phyloP scores from a whole-genome alignment of 2,329 filamentous ascomycete species.

The Fusarium incarnatum region DNA sequence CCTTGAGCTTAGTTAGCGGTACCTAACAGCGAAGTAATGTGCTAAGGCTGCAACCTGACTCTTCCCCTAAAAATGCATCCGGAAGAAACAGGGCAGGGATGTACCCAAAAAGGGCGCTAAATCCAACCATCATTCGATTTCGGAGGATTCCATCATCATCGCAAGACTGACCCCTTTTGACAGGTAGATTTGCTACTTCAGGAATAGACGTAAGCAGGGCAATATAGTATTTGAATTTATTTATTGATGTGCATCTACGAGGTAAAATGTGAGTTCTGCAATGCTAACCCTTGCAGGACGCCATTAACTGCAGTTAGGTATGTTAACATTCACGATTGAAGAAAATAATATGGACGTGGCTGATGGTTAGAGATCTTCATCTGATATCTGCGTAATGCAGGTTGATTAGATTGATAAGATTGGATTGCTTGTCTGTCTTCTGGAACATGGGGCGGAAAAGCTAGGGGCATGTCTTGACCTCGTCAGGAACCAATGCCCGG shows the following conservation, averaged over 20 bases:
- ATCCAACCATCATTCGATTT: slow-evolving; percentile 45
- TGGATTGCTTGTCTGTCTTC: slow-evolving; percentile 39
- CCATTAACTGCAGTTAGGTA: not conserved
- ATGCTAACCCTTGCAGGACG: not conserved
- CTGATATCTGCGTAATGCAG: slow-evolving; percentile 33
- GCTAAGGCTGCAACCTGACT: slow-evolving; percentile 26
- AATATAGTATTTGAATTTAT: not conserved
- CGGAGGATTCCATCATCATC: slow-evolving; percentile 43
- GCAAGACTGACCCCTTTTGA: slow-evolving; percentile 25
- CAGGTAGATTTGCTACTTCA: not conserved
- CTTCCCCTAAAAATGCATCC: slow-evolving; percentile 25
- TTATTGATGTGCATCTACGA: not conserved
- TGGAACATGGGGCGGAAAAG: slow-evolving; percentile 21
- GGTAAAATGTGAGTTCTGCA: not conserved
- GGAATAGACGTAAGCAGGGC: slow-evolving; percentile 1
- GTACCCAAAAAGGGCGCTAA: slow-evolving; percentile 33
- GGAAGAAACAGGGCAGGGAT: slow-evolving; percentile 42
- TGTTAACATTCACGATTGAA: not conserved
- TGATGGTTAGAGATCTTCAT: slow-evolving; percentile 33
- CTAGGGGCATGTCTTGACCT: slow-evolving; percentile 24
- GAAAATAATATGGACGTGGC: not conserved
- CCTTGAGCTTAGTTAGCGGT: slow-evolving; percentile 1
- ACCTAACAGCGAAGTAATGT: slow-evolving; percentile 11
- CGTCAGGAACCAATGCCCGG: not conserved
- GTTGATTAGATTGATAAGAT: slow-evolving; percentile 50